A percentile compares a stretch with the other conserved stretches of the same genome.
These are phyloP conservation scores for Kazachstania bromeliacearum DNA, from an alignment of 805 yeast species.

Conservation along the genomic window DNA sequence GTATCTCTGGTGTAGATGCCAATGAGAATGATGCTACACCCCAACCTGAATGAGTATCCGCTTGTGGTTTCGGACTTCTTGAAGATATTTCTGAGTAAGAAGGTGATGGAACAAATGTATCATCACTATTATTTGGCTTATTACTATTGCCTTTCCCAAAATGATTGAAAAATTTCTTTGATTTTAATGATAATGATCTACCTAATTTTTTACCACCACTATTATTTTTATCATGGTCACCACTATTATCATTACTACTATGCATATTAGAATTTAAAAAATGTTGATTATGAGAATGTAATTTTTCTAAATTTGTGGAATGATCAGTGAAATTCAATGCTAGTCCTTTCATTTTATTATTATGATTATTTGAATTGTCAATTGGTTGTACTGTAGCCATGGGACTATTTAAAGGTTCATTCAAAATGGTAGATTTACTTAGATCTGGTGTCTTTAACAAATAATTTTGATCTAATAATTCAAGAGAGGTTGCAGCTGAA, in stretches of 20 bases:
- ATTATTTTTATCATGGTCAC: background rate
- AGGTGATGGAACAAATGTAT: background rate
- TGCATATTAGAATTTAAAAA: background rate
- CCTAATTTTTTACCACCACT: constrained; percentile 11
- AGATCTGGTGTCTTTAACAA: constrained; percentile 2
- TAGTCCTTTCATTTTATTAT: background rate
- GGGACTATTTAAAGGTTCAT: constrained; percentile 9
- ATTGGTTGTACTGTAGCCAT: background rate
- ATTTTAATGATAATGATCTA: constrained; percentile 29
- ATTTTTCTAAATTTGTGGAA: background rate
- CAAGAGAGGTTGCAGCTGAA: background rate
- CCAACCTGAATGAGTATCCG: constrained; percentile 30
- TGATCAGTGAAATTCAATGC: background rate
- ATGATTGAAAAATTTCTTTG: constrained; percentile 21
- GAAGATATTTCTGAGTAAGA: background rate
- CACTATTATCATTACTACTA: background rate
- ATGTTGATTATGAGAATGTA: background rate
- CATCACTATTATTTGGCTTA: background rate
- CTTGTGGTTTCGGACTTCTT: background rate
- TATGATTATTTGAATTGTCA: background rate
- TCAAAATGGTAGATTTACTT: constrained; percentile 3
- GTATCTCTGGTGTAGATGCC: background rate
- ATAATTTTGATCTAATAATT: background rate
- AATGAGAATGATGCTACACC: constrained; percentile 13
- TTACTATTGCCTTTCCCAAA: constrained; percentile 9